phyloP scores from a whole-genome alignment of 2,329 filamentous ascomycete genomes.

The Dactylonectria macrodidyma region DNA sequence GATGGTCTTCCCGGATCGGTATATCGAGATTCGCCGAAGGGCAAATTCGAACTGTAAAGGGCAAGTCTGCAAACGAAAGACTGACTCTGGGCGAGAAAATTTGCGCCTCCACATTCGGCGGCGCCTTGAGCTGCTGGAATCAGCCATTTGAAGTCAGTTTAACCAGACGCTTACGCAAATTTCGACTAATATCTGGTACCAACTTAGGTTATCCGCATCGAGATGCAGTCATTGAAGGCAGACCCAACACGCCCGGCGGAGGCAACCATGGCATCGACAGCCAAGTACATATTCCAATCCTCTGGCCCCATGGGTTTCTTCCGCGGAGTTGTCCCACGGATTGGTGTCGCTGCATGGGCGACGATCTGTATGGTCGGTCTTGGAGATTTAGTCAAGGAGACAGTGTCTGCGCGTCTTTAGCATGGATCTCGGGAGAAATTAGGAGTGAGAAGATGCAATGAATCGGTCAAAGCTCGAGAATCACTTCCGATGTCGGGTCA shows the following conservation, averaged over 20 bases:
- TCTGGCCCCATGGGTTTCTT: slow-evolving; percentile 26
- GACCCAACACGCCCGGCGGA: slow-evolving; percentile 19
- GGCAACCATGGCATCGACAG: slow-evolving; percentile 21
- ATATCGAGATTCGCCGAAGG: slow-evolving; percentile 27
- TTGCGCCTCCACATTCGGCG: slow-evolving; percentile 24
- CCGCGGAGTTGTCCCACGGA: slow-evolving; percentile 25
- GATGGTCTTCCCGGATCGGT: slow-evolving; percentile 31
- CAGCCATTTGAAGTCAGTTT: slow-evolving; percentile 29
- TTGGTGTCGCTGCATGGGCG: slow-evolving; percentile 28
- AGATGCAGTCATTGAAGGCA: slow-evolving; percentile 33
- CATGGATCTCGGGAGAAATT: neutral
- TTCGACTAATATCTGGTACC: neutral
- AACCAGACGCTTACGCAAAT: neutral
- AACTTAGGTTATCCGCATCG: slow-evolving; percentile 22
- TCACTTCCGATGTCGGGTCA: too few species aligned
- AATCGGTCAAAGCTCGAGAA: too few species aligned
- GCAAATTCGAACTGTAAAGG: slow-evolving; percentile 7
- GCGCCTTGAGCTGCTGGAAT: slow-evolving; percentile 28
- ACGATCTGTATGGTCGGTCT: slow-evolving; percentile 29
- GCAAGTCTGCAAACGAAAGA: slow-evolving; percentile 12
- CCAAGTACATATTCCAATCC: slow-evolving; percentile 14
- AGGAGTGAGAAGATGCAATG: too few species aligned
- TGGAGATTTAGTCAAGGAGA: slow-evolving; percentile 22
- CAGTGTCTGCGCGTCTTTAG: neutral
- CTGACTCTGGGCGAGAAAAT: slow-evolving; percentile 23